Evolutionary conservation across 108 stramenopile genomes (phyloP).

Genomic region (Skeletonema grethae): DNA sequence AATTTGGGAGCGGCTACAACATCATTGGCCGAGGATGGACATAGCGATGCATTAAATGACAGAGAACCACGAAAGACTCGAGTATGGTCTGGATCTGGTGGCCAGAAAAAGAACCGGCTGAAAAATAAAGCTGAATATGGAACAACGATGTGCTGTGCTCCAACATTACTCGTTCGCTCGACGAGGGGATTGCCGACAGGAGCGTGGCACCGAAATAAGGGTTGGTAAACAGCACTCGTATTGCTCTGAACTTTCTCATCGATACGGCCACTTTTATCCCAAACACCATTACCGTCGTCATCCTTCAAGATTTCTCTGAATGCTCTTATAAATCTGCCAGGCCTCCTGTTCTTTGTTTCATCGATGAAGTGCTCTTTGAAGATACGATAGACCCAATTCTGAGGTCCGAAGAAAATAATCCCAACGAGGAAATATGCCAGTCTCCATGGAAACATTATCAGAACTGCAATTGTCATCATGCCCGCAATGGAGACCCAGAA

Average conservation of each 20-base stretch:
- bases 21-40: slow-evolving; percentile 4
- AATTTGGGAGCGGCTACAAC: neutral
- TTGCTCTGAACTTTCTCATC: neutral
- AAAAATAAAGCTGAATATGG: slow-evolving; percentile 6
- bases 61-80: neutral
- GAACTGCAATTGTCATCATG: slow-evolving; percentile 14
- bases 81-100: slow-evolving; percentile 1
- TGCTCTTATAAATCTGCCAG: slow-evolving; percentile 3
- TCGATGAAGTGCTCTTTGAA: neutral
- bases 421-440: slow-evolving; percentile 50
- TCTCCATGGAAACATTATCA: slow-evolving; percentile 69
- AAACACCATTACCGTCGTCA: neutral
- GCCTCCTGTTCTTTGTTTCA: neutral
- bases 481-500: slow-evolving; percentile 25
- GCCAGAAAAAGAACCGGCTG: slow-evolving; percentile 4
- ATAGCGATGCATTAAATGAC: neutral
- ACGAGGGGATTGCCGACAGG: slow-evolving; percentile 5
- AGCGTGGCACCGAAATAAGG: slow-evolving; percentile 2
- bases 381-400: slow-evolving; percentile 24
- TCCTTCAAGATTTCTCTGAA: slow-evolving; percentile 5
- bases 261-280: neutral
- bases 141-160: slow-evolving; percentile 7
- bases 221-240: neutral
- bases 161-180: neutral
- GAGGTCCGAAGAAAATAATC: slow-evolving; percentile 56